Evolutionary conservation across 148 eudicot genomes (phyloP).

Genomic region (Arctostaphylos glauca): DNA sequence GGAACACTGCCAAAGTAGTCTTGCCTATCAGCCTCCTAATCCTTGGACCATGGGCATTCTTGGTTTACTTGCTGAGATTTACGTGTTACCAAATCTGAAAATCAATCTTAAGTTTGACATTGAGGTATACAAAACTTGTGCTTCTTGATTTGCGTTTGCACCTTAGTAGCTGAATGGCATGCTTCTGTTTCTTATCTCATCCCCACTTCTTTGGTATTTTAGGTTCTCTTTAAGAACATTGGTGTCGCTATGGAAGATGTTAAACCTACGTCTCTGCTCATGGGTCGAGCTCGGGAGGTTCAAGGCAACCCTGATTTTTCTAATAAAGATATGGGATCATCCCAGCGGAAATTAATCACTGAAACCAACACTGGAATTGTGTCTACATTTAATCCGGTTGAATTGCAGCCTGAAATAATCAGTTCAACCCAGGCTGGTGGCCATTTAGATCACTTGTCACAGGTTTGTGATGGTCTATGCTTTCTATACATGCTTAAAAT

Average conservation of each 20-base stretch:
- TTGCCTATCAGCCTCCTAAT: conserved; percentile 24
- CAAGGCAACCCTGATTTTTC: conserved; percentile 26
- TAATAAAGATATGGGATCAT: conserved; percentile 13
- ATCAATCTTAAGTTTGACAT: conserved; percentile 30
- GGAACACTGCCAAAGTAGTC: conserved; percentile 22
- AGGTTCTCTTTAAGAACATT: conserved; percentile 26
- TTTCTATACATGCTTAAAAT: no score
- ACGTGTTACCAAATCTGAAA: conserved; percentile 24
- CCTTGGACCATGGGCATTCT: conserved; percentile 23
- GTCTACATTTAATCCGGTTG: conserved; percentile 18
- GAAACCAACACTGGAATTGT: conserved; percentile 11
- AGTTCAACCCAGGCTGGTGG: conserved; percentile 18
- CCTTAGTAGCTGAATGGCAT: conserved; percentile 3
- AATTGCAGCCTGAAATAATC: conserved; percentile 18
- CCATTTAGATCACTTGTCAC: conserved; percentile 16
- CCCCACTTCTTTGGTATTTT: background rate
- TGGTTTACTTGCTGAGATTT: conserved; percentile 25
- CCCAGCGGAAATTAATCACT: conserved; percentile 8
- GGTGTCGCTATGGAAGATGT: conserved; percentile 23
- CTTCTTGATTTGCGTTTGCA: background rate
- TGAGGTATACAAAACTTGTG: conserved; percentile 17
- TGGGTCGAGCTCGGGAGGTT: conserved; percentile 16
- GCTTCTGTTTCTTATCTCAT: background rate
- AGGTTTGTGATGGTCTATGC: conserved; percentile 15
- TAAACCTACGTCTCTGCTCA: conserved; percentile 22